Percentiles rank a stretch among this genome's conserved stretches.
These are phyloP conservation scores for Dioscorea alata DNA, from an alignment of 106 monocot genomes.

Conservation along the genomic window DNA sequence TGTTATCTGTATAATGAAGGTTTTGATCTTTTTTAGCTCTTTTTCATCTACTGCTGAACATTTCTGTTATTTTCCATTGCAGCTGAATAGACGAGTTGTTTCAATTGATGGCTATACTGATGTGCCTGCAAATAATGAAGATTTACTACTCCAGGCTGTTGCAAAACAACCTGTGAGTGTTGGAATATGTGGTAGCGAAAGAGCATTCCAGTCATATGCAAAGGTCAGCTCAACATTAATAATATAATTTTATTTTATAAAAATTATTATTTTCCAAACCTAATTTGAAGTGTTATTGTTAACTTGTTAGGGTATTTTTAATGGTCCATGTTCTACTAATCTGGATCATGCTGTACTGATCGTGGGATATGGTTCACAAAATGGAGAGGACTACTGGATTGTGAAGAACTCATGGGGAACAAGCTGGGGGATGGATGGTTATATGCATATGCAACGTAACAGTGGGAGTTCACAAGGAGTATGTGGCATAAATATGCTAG, in stretches of 20 bases:
- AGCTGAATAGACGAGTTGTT: conserved; percentile 65
- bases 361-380: conserved; percentile 89
- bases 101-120: conserved; percentile 90
- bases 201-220: conserved; percentile 78
- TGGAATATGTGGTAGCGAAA: conserved; percentile 92
- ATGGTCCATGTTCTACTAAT: conserved; percentile 86
- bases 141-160: conserved; percentile 68
- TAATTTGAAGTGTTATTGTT: background rate
- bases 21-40: background rate
- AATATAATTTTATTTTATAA: background rate
- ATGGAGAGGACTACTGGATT: conserved; percentile 91
- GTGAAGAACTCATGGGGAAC: conserved; percentile 97
- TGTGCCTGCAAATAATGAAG: conserved; percentile 69
- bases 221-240: conserved; percentile 34
- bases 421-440: conserved; percentile 91
- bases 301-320: conserved; percentile 77
- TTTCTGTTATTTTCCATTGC: background rate
- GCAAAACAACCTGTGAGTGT: conserved; percentile 92
- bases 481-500: conserved; percentile 87
- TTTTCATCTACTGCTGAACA: background rate
- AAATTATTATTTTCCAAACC: background rate
- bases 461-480: conserved; percentile 51
- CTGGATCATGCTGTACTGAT: conserved; percentile 96
- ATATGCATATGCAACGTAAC: conserved; percentile 80
- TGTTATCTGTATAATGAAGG: background rate